A percentile compares a stretch with the other conserved stretches of the same genome.
Conservation (phyloP, 2,329 filamentous ascomycete genomes). For the Coniella lustricola region DNA sequence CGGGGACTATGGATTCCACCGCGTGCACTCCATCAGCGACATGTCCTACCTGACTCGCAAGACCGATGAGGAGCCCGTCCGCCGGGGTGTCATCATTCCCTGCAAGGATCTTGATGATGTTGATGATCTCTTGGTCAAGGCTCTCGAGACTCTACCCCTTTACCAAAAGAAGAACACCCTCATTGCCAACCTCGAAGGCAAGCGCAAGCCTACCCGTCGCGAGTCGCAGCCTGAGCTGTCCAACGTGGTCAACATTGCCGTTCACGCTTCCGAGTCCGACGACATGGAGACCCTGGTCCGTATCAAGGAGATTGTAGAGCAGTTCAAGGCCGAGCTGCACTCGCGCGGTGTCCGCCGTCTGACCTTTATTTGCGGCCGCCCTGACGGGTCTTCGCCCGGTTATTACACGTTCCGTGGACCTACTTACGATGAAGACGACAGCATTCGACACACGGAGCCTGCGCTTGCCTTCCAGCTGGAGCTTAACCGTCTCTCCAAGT, state of each 20-base stretch:
- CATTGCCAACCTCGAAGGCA: conserved; percentile 66
- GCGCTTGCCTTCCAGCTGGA: conserved; percentile 98
- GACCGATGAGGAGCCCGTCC: conserved; percentile 66
- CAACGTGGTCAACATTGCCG: conserved; percentile 85
- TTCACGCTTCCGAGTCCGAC: conserved; percentile 81
- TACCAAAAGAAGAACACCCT: conserved; percentile 45
- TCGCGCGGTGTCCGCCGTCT: conserved; percentile 77
- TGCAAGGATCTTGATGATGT: conserved; percentile 91
- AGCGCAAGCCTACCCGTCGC: conserved; percentile 55
- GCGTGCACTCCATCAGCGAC: conserved; percentile 91
- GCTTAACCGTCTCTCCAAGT: conserved; percentile 86
- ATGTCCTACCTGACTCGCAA: conserved; percentile 81
- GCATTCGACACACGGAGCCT: conserved; percentile 94
- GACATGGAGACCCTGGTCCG: conserved; percentile 75
- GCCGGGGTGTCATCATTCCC: conserved; percentile 91
- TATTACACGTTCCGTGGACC: conserved; percentile 99
- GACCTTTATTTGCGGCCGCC: conserved; percentile 93
- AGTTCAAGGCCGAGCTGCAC: conserved; percentile 77
- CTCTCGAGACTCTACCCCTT: conserved; percentile 75
- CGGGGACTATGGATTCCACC: conserved; percentile 57
- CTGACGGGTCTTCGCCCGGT: conserved; percentile 87
- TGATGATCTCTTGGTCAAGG: conserved; percentile 78
- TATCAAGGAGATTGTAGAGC: conserved; percentile 67
- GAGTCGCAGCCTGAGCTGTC: conserved; percentile 71
- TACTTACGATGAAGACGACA: conserved; percentile 80